phyloP scores from a whole-genome alignment of 208 protist species.

The Acanthamoeba castellanii region DNA sequence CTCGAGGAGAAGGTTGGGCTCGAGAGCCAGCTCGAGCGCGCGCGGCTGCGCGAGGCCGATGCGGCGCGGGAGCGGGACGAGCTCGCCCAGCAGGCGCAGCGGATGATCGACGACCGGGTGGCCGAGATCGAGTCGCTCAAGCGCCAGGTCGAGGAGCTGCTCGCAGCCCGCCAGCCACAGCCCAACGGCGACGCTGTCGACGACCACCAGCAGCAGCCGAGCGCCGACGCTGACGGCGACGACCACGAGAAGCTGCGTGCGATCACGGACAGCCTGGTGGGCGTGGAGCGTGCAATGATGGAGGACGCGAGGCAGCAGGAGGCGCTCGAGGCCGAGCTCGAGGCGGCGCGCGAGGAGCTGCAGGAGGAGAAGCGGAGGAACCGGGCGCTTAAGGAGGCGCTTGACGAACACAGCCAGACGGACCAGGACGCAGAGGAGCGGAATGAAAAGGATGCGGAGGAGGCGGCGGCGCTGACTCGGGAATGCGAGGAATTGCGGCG shows the following conservation, averaged over 20 bases:
- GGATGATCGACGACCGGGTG: neutral
- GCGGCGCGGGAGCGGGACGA: neutral
- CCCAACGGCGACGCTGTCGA: neutral
- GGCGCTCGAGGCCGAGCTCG: neutral
- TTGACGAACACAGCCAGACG: neutral
- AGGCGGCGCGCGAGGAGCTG: neutral
- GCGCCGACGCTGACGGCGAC: neutral
- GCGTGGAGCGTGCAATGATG: neutral
- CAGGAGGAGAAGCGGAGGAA: neutral
- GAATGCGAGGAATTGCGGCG: constrained; percentile 22
- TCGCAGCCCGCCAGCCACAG: neutral
- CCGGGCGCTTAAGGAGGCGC: neutral
- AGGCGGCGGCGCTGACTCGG: neutral
- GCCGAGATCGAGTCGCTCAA: neutral
- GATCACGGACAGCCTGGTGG: constrained; percentile 10
- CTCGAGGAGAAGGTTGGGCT: neutral
- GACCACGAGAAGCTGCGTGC: neutral
- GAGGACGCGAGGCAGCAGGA: neutral
- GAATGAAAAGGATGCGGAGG: neutral
- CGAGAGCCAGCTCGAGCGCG: neutral
- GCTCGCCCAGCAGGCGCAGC: neutral
- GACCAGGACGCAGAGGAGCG: neutral
- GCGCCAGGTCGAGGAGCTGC: neutral
- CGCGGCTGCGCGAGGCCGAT: neutral
- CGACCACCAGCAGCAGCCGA: neutral